Percentiles rank a stretch among this genome's conserved stretches.
These are phyloP conservation scores for Phellopilus nigrolimitatus DNA, from an alignment of 1,284 basidiomycete species.

Conservation along the genomic window DNA sequence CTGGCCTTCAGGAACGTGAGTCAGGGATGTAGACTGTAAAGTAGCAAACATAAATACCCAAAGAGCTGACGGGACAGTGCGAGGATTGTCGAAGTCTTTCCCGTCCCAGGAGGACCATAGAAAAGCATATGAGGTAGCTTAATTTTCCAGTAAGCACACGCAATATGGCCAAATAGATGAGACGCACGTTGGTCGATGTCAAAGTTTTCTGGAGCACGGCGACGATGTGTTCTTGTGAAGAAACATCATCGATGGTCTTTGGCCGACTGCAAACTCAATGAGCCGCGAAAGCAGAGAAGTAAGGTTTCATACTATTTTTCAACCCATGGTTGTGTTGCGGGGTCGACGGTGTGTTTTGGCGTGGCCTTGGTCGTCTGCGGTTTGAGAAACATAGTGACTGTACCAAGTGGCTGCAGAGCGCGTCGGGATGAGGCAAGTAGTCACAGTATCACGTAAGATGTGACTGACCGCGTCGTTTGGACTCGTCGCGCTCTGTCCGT, in stretches of 20 bases:
- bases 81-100: constrained; percentile 98
- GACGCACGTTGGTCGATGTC: constrained; percentile 80
- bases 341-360: constrained; percentile 45
- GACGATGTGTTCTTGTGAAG: constrained; percentile 95
- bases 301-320: constrained; percentile 80
- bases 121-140: constrained; percentile 99
- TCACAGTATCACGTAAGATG: constrained; percentile 34
- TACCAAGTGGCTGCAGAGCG: constrained; percentile 12
- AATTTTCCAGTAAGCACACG: constrained; percentile 18
- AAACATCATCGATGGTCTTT: constrained; percentile 96
- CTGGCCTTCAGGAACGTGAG: constrained; percentile 59
- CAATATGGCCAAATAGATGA: neutral
- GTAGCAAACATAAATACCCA: constrained; percentile 51
- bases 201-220: constrained; percentile 89
- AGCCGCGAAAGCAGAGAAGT: constrained; percentile 13
- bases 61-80: constrained; percentile 93
- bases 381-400: constrained; percentile 65
- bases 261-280: constrained; percentile 62
- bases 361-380: constrained; percentile 36
- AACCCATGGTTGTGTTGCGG: constrained; percentile 88
- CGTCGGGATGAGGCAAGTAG: constrained; percentile 17
- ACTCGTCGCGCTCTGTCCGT: constrained; percentile 1
- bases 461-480: constrained; percentile 26
- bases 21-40: neutral
- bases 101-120: constrained; percentile 98